Evolutionary conservation across 805 yeast genomes (phyloP).

Genomic region (Cyberlindnera euphorbiiphila): DNA sequence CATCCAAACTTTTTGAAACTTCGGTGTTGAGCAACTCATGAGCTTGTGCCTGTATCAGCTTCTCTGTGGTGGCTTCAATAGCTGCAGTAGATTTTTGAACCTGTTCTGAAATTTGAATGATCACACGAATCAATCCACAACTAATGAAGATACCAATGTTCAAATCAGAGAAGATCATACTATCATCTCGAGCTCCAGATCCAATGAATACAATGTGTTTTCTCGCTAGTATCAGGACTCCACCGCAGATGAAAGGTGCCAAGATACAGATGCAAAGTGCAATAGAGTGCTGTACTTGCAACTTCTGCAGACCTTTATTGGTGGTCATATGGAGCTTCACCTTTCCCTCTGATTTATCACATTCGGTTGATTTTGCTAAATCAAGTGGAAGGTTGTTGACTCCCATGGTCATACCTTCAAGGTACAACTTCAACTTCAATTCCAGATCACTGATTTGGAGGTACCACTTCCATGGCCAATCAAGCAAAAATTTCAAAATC

Average conservation of each 20-base stretch:
- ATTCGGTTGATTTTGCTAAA: too few relatives aligned
- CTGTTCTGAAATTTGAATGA: slow-evolving; percentile 21
- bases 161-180: slow-evolving; percentile 34
- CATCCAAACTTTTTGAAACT: background rate
- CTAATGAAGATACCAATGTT: slow-evolving; percentile 35
- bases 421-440: slow-evolving; percentile 6
- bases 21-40: background rate
- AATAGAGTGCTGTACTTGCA: slow-evolving; percentile 18
- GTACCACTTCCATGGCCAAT: slow-evolving; percentile 44
- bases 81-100: slow-evolving; percentile 21
- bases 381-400: too few relatives aligned
- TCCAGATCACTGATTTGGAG: slow-evolving; percentile 25
- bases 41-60: slow-evolving; percentile 4
- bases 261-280: slow-evolving; percentile 29
- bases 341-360: background rate
- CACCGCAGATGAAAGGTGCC: slow-evolving; percentile 29
- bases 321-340: slow-evolving; percentile 5
- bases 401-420: slow-evolving; percentile 4
- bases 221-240: slow-evolving; percentile 30
- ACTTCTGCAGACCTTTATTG: slow-evolving; percentile 1
- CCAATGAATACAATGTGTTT: slow-evolving; percentile 29
- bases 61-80: slow-evolving; percentile 17
- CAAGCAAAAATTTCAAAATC: slow-evolving; percentile 32
- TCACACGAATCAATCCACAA: slow-evolving; percentile 31
- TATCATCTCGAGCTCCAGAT: slow-evolving; percentile 19